Percentiles rank a stretch among this genome's conserved stretches.
Conservation (phyloP, 1,284 basidiomycete genomes). For the Prillingera fragicola region DNA sequence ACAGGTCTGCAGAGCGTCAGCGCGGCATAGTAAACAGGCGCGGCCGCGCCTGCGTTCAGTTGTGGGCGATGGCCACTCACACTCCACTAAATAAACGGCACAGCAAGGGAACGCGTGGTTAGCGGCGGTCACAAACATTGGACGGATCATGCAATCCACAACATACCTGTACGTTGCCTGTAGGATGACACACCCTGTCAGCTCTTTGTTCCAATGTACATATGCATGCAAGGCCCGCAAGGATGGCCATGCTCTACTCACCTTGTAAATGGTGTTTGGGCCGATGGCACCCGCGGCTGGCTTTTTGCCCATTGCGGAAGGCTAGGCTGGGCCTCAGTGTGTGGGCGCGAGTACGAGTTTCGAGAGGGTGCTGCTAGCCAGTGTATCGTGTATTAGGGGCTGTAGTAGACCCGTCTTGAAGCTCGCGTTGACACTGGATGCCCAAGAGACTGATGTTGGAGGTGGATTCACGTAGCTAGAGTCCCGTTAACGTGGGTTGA, state of each 20-base stretch:
- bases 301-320: slow-evolving; percentile 26
- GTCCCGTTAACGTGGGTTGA: no score
- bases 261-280: slow-evolving; percentile 41
- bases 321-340: no score
- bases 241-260: slow-evolving; percentile 10
- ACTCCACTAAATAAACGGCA: slow-evolving; percentile 39
- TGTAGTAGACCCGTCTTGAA: no score
- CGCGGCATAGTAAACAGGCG: not conserved
- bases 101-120: slow-evolving; percentile 1
- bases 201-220: not conserved
- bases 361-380: no score
- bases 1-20: slow-evolving; percentile 36
- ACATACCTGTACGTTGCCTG: slow-evolving; percentile 34
- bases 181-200: slow-evolving; percentile 5
- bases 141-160: slow-evolving; percentile 1
- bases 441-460: no score
- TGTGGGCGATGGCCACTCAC: slow-evolving; percentile 28
- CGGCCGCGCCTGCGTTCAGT: not conserved
- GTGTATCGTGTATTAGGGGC: no score
- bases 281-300: slow-evolving; percentile 22
- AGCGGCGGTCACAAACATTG: slow-evolving; percentile 1
- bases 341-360: no score
- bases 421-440: no score
- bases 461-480: no score
- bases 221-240: not conserved